Conservation (phyloP, 2,329 filamentous ascomycete genomes). For the Alternaria triticimaculans region DNA sequence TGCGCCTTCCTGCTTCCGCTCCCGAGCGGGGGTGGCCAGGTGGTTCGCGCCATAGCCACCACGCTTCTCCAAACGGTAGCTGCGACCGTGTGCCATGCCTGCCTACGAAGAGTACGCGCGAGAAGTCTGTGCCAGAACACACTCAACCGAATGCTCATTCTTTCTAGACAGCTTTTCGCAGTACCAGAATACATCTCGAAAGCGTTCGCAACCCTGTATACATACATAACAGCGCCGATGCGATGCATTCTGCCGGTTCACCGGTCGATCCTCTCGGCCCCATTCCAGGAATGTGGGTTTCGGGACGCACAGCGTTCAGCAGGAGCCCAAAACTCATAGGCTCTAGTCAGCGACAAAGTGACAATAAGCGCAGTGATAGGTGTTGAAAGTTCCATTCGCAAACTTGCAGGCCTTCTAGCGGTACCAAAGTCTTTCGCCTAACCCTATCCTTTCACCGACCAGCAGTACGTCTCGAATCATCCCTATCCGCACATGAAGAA, state of each 20-base stretch:
- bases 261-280: background rate
- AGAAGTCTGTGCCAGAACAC: background rate
- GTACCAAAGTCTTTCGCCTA: background rate
- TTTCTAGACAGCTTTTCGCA: background rate
- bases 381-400: background rate
- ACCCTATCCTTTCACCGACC: conserved; percentile 2
- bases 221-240: background rate
- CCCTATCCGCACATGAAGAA: background rate
- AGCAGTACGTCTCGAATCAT: conserved; percentile 10
- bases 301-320: background rate
- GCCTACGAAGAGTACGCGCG: background rate
- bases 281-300: background rate
- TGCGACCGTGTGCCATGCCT: background rate
- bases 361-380: background rate
- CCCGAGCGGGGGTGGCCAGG: background rate
- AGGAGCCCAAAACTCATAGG: background rate
- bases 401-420: background rate
- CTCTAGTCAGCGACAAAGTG: background rate
- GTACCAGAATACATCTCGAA: background rate
- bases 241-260: background rate
- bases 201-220: background rate
- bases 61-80: background rate
- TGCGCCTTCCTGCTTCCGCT: background rate
- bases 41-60: background rate
- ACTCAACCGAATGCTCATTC: background rate